Evolutionary conservation across 768 basidiomycete species (phyloP).

Genomic region (Pholiota molesta): DNA sequence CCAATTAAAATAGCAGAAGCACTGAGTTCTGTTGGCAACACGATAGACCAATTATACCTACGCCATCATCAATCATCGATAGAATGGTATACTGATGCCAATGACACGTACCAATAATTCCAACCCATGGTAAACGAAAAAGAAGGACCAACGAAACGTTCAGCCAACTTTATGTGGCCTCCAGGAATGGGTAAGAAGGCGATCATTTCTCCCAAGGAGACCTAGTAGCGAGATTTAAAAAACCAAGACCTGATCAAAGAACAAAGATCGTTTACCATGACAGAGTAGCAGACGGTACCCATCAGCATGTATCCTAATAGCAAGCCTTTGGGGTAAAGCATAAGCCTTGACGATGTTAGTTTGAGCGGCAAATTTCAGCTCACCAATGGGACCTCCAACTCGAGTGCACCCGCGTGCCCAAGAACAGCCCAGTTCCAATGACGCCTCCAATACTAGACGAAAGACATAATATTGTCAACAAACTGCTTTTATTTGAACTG

Average conservation of each 20-base stretch:
- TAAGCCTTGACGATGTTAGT: neutral
- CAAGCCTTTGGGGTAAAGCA: constrained; percentile 42
- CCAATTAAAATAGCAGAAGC: constrained; percentile 78
- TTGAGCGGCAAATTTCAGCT: neutral
- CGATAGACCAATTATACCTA: constrained; percentile 65
- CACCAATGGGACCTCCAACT: constrained; percentile 72
- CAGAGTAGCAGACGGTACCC: constrained; percentile 71
- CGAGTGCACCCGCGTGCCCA: constrained; percentile 63
- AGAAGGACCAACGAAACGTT: constrained; percentile 80
- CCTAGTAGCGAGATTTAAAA: constrained; percentile 32
- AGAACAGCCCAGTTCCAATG: constrained; percentile 65
- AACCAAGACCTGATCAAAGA: no score
- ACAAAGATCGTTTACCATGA: constrained; percentile 55
- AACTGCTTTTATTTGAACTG: neutral
- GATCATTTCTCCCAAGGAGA: constrained; percentile 76
- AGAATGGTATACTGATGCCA: neutral
- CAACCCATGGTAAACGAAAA: constrained; percentile 63
- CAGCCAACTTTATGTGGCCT: constrained; percentile 81
- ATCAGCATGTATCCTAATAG: constrained; percentile 69
- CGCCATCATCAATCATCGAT: neutral
- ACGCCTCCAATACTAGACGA: constrained; percentile 60
- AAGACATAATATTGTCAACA: no score
- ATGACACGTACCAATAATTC: constrained; percentile 44
- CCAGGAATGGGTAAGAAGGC: constrained; percentile 80
- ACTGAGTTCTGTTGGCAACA: constrained; percentile 73